These are phyloP conservation scores for Aspergillaceae sp. DNA, from an alignment of 2,329 filamentous ascomycete genomes.

Conservation along the genomic window DNA sequence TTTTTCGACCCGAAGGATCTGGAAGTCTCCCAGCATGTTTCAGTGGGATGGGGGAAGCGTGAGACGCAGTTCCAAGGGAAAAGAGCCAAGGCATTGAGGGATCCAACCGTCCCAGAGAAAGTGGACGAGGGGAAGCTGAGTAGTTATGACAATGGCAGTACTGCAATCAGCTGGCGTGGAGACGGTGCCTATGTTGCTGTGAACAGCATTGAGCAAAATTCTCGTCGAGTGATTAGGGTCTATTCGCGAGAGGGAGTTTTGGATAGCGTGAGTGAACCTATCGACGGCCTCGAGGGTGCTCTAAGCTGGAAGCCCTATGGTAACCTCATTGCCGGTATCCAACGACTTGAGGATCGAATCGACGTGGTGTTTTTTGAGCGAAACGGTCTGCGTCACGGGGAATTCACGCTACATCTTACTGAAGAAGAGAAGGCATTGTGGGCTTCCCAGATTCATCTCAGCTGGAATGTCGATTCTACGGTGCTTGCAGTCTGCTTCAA, in stretches of 20 bases:
- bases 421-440: conserved; percentile 49
- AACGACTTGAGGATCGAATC: conserved; percentile 58
- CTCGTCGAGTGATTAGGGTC: conserved; percentile 73
- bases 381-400: conserved; percentile 92
- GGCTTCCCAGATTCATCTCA: conserved; percentile 55
- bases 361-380: conserved; percentile 93
- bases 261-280: conserved; percentile 89
- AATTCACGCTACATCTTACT: conserved; percentile 70
- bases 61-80: conserved; percentile 97
- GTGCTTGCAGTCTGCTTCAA: conserved; percentile 73
- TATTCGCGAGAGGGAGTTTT: conserved; percentile 84
- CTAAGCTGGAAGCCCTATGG: conserved; percentile 88
- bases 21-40: conserved; percentile 83
- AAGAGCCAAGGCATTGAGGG: conserved; percentile 73
- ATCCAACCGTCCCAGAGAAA: conserved; percentile 90
- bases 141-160: conserved; percentile 59
- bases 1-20: conserved; percentile 67
- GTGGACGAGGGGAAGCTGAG: conserved; percentile 77
- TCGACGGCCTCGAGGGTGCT: conserved; percentile 78
- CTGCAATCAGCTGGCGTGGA: conserved; percentile 82
- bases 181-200: conserved; percentile 87
- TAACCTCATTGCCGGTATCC: conserved; percentile 81
- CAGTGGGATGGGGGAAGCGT: conserved; percentile 95
- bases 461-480: conserved; percentile 89
- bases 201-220: conserved; percentile 62